Percentiles rank a stretch among this genome's conserved stretches.
Conservation (phyloP, 2,329 filamentous ascomycete species). For the Pyrenochaeta sp. region DNA sequence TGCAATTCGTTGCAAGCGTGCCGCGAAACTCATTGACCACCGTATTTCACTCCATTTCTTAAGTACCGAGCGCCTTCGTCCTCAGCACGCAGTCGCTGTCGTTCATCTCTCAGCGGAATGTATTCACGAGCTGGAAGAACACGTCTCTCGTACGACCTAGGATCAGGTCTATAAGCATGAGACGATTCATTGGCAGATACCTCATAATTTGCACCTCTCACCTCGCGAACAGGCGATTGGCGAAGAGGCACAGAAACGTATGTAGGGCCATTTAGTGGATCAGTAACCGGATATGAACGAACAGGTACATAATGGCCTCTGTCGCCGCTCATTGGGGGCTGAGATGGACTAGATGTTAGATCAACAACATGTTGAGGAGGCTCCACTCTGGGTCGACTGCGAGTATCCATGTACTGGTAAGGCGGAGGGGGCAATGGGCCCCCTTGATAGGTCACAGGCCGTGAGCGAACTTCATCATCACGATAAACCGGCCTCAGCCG, state of each 20-base stretch:
- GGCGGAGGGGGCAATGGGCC: slow-evolving; percentile 4
- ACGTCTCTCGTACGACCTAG: slow-evolving; percentile 20
- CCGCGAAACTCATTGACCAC: slow-evolving; percentile 9
- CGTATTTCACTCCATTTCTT: slow-evolving; percentile 22
- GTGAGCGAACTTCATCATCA: slow-evolving; percentile 12
- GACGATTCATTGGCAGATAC: slow-evolving; percentile 8
- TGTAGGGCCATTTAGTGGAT: slow-evolving; percentile 11
- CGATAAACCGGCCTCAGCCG: slow-evolving; percentile 21
- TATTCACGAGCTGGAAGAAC: slow-evolving; percentile 18
- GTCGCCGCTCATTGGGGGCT: slow-evolving; percentile 9
- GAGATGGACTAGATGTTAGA: slow-evolving; percentile 36
- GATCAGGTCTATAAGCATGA: slow-evolving; percentile 20
- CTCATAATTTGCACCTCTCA: slow-evolving; percentile 30
- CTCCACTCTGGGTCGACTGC: slow-evolving; percentile 14
- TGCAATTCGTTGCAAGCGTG: slow-evolving; percentile 6
- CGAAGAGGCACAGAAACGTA: slow-evolving; percentile 22
- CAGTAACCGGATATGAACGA: slow-evolving; percentile 12
- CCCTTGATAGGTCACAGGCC: background rate
- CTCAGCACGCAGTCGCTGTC: slow-evolving; percentile 13
- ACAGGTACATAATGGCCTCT: slow-evolving; percentile 10
- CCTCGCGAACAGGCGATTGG: slow-evolving; percentile 19
- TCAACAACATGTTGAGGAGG: slow-evolving; percentile 28
- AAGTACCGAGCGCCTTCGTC: slow-evolving; percentile 14
- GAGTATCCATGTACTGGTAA: slow-evolving; percentile 15
- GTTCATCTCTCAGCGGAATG: slow-evolving; percentile 16